Evolutionary conservation across 768 basidiomycete genomes (phyloP).

Genomic region (Dentipellis sp.): DNA sequence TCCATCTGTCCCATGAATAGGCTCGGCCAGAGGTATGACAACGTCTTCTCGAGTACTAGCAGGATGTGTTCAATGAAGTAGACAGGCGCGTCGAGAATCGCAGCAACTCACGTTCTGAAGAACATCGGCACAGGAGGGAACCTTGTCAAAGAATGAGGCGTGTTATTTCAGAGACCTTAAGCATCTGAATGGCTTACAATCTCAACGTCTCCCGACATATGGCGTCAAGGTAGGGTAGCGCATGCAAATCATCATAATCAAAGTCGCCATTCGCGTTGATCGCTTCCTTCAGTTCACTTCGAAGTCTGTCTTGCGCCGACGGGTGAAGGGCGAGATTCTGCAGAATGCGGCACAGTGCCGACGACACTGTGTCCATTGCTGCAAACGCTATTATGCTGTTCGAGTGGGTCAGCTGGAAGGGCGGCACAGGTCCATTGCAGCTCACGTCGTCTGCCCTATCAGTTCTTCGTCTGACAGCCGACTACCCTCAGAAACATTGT

Average conservation of each 20-base stretch:
- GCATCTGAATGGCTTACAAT: conserved; percentile 26
- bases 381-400: not conserved
- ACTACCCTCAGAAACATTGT: conserved; percentile 20
- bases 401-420: too few relatives aligned
- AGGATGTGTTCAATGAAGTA: too few relatives aligned
- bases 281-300: conserved; percentile 1
- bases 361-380: conserved; percentile 16
- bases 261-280: conserved; percentile 23
- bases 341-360: conserved; percentile 24
- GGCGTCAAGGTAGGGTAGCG: conserved; percentile 37
- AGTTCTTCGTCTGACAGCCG: conserved; percentile 26
- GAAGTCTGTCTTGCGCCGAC: conserved; percentile 24
- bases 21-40: too few relatives aligned
- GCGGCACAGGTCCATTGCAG: not conserved
- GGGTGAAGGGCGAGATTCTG: conserved; percentile 23
- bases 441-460: conserved; percentile 26
- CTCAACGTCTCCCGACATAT: conserved; percentile 34
- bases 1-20: too few relatives aligned
- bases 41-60: too few relatives aligned
- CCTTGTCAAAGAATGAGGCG: too few relatives aligned
- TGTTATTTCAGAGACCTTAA: too few relatives aligned
- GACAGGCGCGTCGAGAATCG: too few relatives aligned
- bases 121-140: too few relatives aligned
- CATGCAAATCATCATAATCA: conserved; percentile 29
- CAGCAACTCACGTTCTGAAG: too few relatives aligned